phyloP scores from a whole-genome alignment of 441 rosid species.

The Populus hybrid region DNA sequence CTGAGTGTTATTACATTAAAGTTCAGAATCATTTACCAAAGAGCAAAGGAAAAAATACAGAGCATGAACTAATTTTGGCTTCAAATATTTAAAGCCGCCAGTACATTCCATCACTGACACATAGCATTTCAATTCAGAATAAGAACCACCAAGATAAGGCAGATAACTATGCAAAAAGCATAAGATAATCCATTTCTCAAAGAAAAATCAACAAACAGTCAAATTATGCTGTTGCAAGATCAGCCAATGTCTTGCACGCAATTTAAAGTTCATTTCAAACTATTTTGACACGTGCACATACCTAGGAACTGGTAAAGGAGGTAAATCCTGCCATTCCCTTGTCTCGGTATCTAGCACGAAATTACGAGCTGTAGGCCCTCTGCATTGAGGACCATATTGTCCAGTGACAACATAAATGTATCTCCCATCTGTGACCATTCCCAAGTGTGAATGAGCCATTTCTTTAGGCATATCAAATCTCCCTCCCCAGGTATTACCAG shows the following conservation, averaged over 20 bases:
- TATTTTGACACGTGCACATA: slow-evolving; percentile 25
- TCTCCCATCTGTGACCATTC: slow-evolving; percentile 94
- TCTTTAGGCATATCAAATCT: slow-evolving; percentile 94
- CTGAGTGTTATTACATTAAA: slow-evolving; percentile 32
- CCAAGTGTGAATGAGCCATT: slow-evolving; percentile 98
- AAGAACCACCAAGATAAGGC: background rate
- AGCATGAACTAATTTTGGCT: background rate
- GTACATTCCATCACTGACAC: background rate
- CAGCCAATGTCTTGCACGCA: background rate
- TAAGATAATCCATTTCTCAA: background rate
- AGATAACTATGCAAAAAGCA: background rate
- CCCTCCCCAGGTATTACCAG: slow-evolving; percentile 77
- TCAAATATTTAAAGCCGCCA: background rate
- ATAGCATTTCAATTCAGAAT: background rate
- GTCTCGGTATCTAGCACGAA: slow-evolving; percentile 82
- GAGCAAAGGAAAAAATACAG: slow-evolving; percentile 3
- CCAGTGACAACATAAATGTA: slow-evolving; percentile 82
- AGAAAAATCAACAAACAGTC: background rate
- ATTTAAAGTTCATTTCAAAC: background rate
- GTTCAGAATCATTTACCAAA: slow-evolving; percentile 9
- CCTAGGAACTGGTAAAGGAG: slow-evolving; percentile 85
- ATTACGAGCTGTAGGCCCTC: slow-evolving; percentile 80
- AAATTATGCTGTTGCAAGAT: background rate
- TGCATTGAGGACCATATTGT: slow-evolving; percentile 93
- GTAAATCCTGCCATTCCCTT: slow-evolving; percentile 68